Evolutionary conservation across 2,329 filamentous ascomycete genomes (phyloP).

Genomic region (Trematosphaeria pertusa): DNA sequence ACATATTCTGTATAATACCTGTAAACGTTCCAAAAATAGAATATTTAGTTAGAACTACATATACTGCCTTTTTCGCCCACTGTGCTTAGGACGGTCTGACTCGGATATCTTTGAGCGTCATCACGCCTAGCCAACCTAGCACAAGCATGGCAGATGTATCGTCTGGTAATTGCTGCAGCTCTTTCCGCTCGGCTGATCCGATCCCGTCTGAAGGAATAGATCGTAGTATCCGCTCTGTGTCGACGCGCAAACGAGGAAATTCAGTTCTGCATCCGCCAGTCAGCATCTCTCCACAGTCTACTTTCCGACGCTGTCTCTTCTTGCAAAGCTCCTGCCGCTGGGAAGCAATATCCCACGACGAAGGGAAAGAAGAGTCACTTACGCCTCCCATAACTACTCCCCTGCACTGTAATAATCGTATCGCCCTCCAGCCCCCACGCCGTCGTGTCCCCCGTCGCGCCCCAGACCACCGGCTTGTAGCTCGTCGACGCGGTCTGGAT

Average conservation of each 20-base stretch:
- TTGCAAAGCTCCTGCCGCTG: too few relatives aligned
- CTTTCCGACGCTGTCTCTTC: too few relatives aligned
- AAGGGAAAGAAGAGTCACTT: constrained; percentile 24
- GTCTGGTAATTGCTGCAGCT: constrained; percentile 64
- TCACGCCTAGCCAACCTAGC: too few relatives aligned
- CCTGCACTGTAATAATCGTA: constrained; percentile 56
- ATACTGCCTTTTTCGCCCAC: too few relatives aligned
- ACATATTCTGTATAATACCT: too few relatives aligned
- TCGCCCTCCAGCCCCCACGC: constrained; percentile 60
- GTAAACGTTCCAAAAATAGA: too few relatives aligned
- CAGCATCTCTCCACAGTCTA: too few relatives aligned
- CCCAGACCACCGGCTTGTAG: constrained; percentile 61
- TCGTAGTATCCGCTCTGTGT: constrained; percentile 54
- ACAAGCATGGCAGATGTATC: constrained; percentile 61
- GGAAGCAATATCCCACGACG: constrained; percentile 1
- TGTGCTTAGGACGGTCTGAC: too few relatives aligned
- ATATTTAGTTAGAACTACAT: too few relatives aligned
- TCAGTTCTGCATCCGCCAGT: constrained; percentile 51
- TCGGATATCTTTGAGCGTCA: too few relatives aligned
- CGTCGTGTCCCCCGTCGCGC: constrained; percentile 50
- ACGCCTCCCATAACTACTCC: constrained; percentile 55
- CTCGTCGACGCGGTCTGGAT: constrained; percentile 55
- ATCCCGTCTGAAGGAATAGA: constrained; percentile 62
- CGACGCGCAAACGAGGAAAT: constrained; percentile 59
- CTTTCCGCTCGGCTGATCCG: constrained; percentile 56